A percentile compares a stretch with the other conserved stretches of the same genome.
These are phyloP conservation scores for Penicillium sp. DNA, from an alignment of 2,329 filamentous ascomycete species.

Conservation along the genomic window DNA sequence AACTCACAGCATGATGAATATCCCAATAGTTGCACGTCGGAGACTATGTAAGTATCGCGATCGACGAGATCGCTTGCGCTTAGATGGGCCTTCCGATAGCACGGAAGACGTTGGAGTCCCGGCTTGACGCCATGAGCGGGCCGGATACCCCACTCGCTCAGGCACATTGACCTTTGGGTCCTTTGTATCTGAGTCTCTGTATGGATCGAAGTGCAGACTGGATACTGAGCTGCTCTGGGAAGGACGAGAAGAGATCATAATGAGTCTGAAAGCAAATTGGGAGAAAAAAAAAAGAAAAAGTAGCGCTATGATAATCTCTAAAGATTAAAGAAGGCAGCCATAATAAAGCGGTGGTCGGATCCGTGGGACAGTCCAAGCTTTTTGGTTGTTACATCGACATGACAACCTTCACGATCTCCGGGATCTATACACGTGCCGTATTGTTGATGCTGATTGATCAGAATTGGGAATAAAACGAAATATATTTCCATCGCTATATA, in stretches of 20 bases:
- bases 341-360: conserved; percentile 17
- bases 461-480: background rate
- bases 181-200: conserved; percentile 16
- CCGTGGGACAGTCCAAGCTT: background rate
- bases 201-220: conserved; percentile 15
- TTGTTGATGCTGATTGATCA: background rate
- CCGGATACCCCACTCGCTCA: conserved; percentile 15
- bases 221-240: conserved; percentile 11
- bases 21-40: conserved; percentile 18
- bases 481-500: conserved; percentile 24
- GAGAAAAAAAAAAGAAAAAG: background rate
- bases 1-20: conserved; percentile 40
- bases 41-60: conserved; percentile 21
- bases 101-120: conserved; percentile 9
- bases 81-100: conserved; percentile 10
- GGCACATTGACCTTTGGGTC: conserved; percentile 6
- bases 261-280: background rate
- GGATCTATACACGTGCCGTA: background rate
- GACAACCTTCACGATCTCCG: background rate
- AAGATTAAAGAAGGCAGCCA: conserved; percentile 2
- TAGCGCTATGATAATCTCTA: conserved; percentile 7
- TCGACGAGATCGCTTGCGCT: conserved; percentile 16
- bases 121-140: conserved; percentile 17
- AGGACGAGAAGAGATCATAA: conserved; percentile 5
- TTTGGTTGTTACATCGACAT: background rate